Conservation (phyloP, 805 yeast species). For the Tetrapisispora pingtungensis region DNA sequence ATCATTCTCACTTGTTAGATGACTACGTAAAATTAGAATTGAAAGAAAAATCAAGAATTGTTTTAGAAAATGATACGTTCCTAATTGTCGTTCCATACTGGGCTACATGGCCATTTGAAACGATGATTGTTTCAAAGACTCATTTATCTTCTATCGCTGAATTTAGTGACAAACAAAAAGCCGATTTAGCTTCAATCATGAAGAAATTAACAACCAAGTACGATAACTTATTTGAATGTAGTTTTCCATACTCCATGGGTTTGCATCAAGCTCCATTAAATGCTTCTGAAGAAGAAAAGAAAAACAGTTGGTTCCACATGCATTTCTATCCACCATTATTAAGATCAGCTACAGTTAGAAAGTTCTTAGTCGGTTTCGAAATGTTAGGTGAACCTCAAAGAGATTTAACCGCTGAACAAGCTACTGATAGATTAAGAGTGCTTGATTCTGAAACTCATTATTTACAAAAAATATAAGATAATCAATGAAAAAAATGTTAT, state of each 20-base stretch:
- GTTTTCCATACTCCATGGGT: conserved; percentile 77
- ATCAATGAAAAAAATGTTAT: too few relatives aligned
- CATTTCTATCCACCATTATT: conserved; percentile 73
- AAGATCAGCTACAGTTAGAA: conserved; percentile 64
- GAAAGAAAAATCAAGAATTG: conserved; percentile 40
- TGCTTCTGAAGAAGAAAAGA: conserved; percentile 34
- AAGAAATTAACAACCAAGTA: conserved; percentile 49
- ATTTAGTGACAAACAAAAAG: conserved; percentile 37
- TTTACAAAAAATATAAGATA: conserved; percentile 33
- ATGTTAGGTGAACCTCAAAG: conserved; percentile 57
- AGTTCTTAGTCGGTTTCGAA: conserved; percentile 68
- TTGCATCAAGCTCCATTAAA: conserved; percentile 63
- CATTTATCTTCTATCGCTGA: conserved; percentile 42
- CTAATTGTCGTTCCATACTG: conserved; percentile 67
- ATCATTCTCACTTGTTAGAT: conserved; percentile 43
- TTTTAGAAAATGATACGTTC: conserved; percentile 51
- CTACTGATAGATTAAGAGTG: conserved; percentile 33
- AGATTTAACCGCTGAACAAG: conserved; percentile 27
- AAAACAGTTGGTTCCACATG: conserved; percentile 53
- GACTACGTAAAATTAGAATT: conserved; percentile 54
- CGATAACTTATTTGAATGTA: conserved; percentile 59
- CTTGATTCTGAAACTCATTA: conserved; percentile 31
- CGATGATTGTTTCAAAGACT: conserved; percentile 48
- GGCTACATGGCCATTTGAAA: conserved; percentile 80
- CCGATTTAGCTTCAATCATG: conserved; percentile 47